Conservation (phyloP, 2,329 filamentous ascomycete species). For the Neoscytalidium dimidiatum region DNA sequence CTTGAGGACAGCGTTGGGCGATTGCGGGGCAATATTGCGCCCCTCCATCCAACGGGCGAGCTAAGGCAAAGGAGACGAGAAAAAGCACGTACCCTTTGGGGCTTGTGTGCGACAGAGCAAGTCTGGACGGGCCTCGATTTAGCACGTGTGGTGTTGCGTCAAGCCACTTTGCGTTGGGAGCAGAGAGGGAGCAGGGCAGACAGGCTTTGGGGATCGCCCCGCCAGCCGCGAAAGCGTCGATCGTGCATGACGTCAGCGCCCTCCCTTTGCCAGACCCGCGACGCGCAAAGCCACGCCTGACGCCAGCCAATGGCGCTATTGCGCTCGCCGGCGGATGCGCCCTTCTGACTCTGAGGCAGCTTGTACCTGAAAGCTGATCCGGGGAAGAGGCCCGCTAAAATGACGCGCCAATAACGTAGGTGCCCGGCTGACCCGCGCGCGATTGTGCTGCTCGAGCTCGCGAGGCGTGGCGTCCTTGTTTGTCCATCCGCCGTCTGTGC, state of each 20-base stretch:
- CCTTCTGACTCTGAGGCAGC: not conserved
- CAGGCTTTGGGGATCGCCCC: not conserved
- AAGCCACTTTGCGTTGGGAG: not conserved
- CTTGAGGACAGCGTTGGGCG: not conserved
- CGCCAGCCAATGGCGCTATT: not conserved
- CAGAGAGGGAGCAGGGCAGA: not conserved
- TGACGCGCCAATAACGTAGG: slow-evolving; percentile 10
- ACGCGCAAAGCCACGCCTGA: not conserved
- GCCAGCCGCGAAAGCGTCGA: not conserved
- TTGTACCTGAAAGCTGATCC: slow-evolving; percentile 7
- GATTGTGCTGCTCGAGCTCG: not conserved
- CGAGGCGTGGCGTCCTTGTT: not conserved
- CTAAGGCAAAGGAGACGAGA: not conserved
- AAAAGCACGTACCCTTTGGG: not conserved
- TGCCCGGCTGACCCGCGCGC: slow-evolving; percentile 1
- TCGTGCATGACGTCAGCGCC: not conserved
- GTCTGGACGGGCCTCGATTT: slow-evolving; percentile 1
- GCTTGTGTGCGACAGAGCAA: not conserved
- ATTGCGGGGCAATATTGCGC: slow-evolving; percentile 13
- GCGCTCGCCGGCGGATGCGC: not conserved
- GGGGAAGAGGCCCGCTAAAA: slow-evolving; percentile 8
- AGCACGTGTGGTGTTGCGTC: slow-evolving; percentile 7
- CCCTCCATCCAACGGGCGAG: not conserved
- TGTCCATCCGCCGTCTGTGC: not conserved
- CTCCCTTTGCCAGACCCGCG: not conserved